Evolutionary conservation across 345 rosid species (phyloP), one percentile per base, ranked within the genome.

Genomic region (Durio zibethinus): DNA sequence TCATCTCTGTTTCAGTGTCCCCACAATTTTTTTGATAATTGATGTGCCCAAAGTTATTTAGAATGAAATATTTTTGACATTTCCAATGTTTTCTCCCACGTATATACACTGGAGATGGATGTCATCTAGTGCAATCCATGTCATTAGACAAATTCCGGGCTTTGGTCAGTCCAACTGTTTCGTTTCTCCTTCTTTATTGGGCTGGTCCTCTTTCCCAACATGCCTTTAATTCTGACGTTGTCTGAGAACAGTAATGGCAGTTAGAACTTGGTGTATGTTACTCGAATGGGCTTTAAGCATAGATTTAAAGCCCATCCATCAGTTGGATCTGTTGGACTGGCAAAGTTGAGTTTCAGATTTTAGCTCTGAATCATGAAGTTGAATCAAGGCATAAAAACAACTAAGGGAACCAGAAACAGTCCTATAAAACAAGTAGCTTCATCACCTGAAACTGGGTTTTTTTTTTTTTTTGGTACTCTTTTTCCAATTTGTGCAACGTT

Each of bases 401-500:
- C 18, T 50, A 16, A 16, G 1, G 7, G 0, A 53, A 7, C 2
- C 57, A 38, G 7, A 29, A 70, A 48, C 48, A 36, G 47, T 54
- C 36, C 52, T 72, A 66, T 81, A 54, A 75, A 78, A 2, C 35
- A 21, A 10, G 18, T 71, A 20, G 61, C 47, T 72, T 14, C 10
- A 12, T 48, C 4, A 6, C 2, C 42, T 45, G 15, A 56, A 4
- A 18, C 2, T 15, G 18, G 43, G 23, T 50, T 47, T 64, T 16
- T 4, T 50, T 50, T 50, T 16, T 50, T 1, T 50, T 1, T 47
- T 0, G n/a, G n/a, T n/a, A n/a, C n/a, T 1, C 23, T 6, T 5
- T 50, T 35, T 36, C 53, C 42, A 12, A 36, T 45, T 35, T 80
- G 82, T 15, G 73, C 68, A 76, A 38, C 29, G 40, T 79, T 67